Percentiles rank a stretch among this genome's conserved stretches.
These are phyloP conservation scores for Vickermania ingenoplastis DNA, from an alignment of 208 protist genomes.

Conservation along the genomic window DNA sequence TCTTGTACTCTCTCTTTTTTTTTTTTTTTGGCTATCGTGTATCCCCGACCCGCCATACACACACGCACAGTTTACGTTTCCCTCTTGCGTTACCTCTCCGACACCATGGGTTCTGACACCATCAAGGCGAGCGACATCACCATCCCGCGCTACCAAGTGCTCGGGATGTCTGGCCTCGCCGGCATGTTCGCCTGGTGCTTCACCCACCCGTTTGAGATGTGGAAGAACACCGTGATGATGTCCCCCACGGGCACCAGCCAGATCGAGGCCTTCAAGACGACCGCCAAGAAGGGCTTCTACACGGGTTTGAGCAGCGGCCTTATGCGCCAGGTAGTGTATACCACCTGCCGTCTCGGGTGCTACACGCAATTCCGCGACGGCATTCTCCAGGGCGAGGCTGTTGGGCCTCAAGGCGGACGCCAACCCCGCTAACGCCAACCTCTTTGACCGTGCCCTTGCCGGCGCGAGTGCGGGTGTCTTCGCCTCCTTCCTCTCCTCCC, in stretches of 20 bases:
- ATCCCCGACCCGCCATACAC: too few species aligned
- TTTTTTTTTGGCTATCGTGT: too few species aligned
- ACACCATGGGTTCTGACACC: neutral
- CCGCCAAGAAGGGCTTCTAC: slow-evolving; percentile 62
- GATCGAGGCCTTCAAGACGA: slow-evolving; percentile 28
- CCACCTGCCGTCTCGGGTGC: slow-evolving; percentile 75
- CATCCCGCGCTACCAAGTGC: slow-evolving; percentile 43
- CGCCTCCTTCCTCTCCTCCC: slow-evolving; percentile 78
- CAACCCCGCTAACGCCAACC: slow-evolving; percentile 38
- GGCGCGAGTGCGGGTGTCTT: slow-evolving; percentile 71
- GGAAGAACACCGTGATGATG: slow-evolving; percentile 90
- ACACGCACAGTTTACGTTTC: too few species aligned
- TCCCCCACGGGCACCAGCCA: slow-evolving; percentile 37
- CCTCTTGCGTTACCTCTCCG: neutral
- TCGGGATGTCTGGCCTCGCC: slow-evolving; percentile 65
- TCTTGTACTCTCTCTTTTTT: slow-evolving; percentile 7
- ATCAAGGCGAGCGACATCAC: slow-evolving; percentile 11
- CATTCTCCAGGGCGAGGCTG: slow-evolving; percentile 37
- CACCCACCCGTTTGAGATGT: slow-evolving; percentile 90
- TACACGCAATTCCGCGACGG: slow-evolving; percentile 86
- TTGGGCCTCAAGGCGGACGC: slow-evolving; percentile 25
- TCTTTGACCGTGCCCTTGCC: slow-evolving; percentile 66
- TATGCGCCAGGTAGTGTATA: slow-evolving; percentile 87
- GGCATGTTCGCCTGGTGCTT: slow-evolving; percentile 87
- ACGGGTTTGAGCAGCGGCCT: slow-evolving; percentile 72